Evolutionary conservation across 2,329 filamentous ascomycete genomes (phyloP), one percentile per base, ranked within the genome.

Genomic region (Xylaria sp.): DNA sequence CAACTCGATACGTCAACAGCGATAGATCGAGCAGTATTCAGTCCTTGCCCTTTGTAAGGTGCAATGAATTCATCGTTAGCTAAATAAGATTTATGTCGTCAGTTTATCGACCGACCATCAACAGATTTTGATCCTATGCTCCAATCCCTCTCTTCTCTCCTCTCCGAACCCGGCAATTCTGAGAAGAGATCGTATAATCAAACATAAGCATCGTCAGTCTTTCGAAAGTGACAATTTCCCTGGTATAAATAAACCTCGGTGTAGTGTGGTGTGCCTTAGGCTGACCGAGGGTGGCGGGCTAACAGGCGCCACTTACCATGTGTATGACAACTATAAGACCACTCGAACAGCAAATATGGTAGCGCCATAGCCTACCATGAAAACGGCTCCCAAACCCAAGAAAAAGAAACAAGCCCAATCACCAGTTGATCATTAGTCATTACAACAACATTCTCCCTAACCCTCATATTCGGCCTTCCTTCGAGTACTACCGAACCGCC

Each of bases 371-470:
- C 25, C 28, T 48, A 41, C n/a, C 20, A n/a, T 18, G 3, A 7
- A n/a, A 46, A 46, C 15, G 18, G 18, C n/a, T 18, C 41, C 13
- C 33, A 62, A 66, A 48, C 43, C 9, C n/a, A 28, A 57, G 52
- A n/a, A 49, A 33, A 28, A 63, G 15, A 62, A 62, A 10, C 13
- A 15, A 54, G 31, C 52, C 33, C 48, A 63, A 69, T 41, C 51
- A 59, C 66, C 46, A 69, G 54, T 52, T 46, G 25, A 62, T 64
- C 69, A 62, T 69, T 57, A 69, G 60, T 69, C 62, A 69, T 66
- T 66, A 64, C 57, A 57, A 49, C 41, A 60, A 36, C n/a, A 64
- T 33, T 39, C 61, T 49, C 20, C 41, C 41, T 13, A 28, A 12
- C 36, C 20, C 59, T 10, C 62, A 39, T 39, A 23, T 39, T 6